phyloP scores from a whole-genome alignment of 2,329 filamentous ascomycete species.

The Pyrenochaeta sp. region DNA sequence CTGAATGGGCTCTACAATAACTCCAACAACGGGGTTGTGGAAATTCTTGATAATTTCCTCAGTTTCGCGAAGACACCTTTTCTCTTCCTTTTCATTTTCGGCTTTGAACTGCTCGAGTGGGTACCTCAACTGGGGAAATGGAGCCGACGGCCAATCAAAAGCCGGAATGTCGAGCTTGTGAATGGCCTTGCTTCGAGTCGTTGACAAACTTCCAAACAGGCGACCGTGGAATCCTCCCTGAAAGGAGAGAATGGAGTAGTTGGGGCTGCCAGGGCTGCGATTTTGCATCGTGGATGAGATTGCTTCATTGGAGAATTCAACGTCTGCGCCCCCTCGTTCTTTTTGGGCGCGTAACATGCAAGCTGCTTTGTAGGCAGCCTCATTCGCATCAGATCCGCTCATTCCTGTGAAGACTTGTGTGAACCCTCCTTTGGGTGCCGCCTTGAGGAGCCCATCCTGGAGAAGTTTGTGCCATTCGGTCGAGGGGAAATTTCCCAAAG shows the following conservation, averaged over 20 bases:
- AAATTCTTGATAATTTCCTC: slow-evolving; percentile 86
- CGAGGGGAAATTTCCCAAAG: slow-evolving; percentile 86
- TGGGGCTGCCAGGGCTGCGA: slow-evolving; percentile 75
- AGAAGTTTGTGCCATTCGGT: slow-evolving; percentile 82
- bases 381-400: slow-evolving; percentile 89
- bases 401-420: slow-evolving; percentile 92
- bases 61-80: slow-evolving; percentile 79
- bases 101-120: slow-evolving; percentile 79
- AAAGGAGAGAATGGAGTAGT: slow-evolving; percentile 87
- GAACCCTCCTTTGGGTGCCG: slow-evolving; percentile 80
- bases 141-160: slow-evolving; percentile 91
- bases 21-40: slow-evolving; percentile 78
- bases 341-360: slow-evolving; percentile 88
- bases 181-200: slow-evolving; percentile 89
- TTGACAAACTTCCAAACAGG: slow-evolving; percentile 84
- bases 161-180: slow-evolving; percentile 94
- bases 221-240: slow-evolving; percentile 88
- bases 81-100: slow-evolving; percentile 81
- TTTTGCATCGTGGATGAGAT: slow-evolving; percentile 79
- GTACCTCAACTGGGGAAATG: slow-evolving; percentile 85
- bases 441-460: slow-evolving; percentile 78
- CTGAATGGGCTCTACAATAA: slow-evolving; percentile 89
- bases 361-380: slow-evolving; percentile 91
- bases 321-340: slow-evolving; percentile 75
- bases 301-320: slow-evolving; percentile 81